A percentile compares a stretch with the other conserved stretches of the same genome.
Conservation (phyloP, 208 protist species). For the Leptomonas pyrrhocoris region DNA sequence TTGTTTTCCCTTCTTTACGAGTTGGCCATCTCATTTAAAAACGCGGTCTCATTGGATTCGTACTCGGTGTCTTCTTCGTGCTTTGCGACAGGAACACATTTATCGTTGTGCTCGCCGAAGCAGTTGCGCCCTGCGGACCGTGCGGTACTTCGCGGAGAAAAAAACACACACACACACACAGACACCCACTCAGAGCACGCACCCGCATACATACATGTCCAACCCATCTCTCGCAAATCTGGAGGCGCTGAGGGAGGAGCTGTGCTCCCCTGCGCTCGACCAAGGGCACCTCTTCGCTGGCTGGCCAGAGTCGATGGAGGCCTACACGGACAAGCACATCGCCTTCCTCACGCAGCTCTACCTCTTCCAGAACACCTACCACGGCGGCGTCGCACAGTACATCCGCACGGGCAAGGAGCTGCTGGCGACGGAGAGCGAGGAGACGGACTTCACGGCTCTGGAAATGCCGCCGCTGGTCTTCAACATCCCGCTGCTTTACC, state of each 20-base stretch:
- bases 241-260: conserved; percentile 53
- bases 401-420: conserved; percentile 77
- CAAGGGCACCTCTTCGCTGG: conserved; percentile 74
- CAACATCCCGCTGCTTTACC: conserved; percentile 51
- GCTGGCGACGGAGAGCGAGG: conserved; percentile 36
- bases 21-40: no score
- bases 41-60: no score
- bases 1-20: no score
- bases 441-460: conserved; percentile 41
- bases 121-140: no score
- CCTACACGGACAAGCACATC: conserved; percentile 50
- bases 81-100: no score
- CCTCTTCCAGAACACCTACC: conserved; percentile 56
- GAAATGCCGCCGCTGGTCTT: conserved; percentile 72
- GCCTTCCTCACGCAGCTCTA: conserved; percentile 61
- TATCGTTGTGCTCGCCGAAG: no score
- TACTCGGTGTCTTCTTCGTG: no score
- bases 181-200: not conserved
- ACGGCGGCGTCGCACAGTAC: conserved; percentile 83
- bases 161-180: no score
- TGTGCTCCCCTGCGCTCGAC: conserved; percentile 46
- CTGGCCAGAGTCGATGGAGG: conserved; percentile 45
- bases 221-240: conserved; percentile 42
- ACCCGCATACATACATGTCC: conserved; percentile 8
- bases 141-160: no score